Base-by-base conservation (phyloP, 345 rosid genomes). In the Iberis pinnata region DNA sequence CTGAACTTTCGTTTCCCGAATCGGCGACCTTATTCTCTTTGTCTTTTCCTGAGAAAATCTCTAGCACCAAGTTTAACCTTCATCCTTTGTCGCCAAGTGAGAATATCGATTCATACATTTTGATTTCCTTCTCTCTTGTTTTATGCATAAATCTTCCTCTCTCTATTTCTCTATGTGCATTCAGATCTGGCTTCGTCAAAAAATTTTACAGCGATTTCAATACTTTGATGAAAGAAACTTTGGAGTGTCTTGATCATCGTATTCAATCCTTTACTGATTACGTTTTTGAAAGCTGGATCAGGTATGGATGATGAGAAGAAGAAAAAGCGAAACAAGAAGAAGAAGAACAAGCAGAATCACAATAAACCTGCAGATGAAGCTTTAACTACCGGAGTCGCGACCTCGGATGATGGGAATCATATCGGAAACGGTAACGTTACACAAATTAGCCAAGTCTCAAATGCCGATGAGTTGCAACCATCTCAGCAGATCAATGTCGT, bases 251-350 rank as follows among this genome's bases (percentile, higher is more conserved):
- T 24, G 46, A 38, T 33, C 5, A 16, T 24, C 9, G 20, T 15
- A 6, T 22, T n/a, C 19, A 19, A 43, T 32, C 44, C 8, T 16
- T 41, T 7, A 37, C 15, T 47, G 50, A 29, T 56, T 15, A 27
- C 15, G 18, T 37, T 39, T 62, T 31, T 14, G n/a, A n/a, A n/a
- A n/a, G n/a, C n/a, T n/a, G n/a, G n/a, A n/a, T n/a, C n/a, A 76
- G 71, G 61, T 18, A 78, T 83, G 90, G 90, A 83, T 44, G 84
- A 76, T 4, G 83, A 76, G 12, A 83, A 73, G 80, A 83, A 73
- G 73, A 80, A 78, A 56, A 83, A 73, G 72, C 53, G 78, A 39
- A 83, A 70, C 61, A 83, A 80, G 72, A 83, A 80, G 7, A 83
- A 75, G 79, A 83, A 83, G 58, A 80, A 73, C 60, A 72, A 75